phyloP scores from a whole-genome alignment of 1,284 basidiomycete genomes.

The Phlebopus sp. region DNA sequence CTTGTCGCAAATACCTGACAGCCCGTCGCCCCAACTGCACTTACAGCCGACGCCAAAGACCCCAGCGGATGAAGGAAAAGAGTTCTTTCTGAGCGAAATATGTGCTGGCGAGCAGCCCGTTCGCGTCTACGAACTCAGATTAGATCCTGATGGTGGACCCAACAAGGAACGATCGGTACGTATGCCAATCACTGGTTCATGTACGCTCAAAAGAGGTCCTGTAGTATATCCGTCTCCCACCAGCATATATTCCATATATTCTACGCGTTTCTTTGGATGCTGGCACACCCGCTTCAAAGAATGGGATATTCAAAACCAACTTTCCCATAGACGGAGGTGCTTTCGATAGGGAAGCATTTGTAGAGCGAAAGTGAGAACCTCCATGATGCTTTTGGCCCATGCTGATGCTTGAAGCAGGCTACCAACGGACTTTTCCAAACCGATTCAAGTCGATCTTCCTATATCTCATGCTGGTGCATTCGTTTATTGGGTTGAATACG shows the following conservation, averaged over 20 bases:
- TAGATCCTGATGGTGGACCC: slow-evolving; percentile 90
- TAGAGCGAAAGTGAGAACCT: slow-evolving; percentile 63
- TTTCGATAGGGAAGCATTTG: slow-evolving; percentile 78
- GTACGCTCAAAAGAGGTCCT: slow-evolving; percentile 13
- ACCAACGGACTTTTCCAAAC: slow-evolving; percentile 79
- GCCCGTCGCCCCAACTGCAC: slow-evolving; percentile 1
- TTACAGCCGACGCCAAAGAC: slow-evolving; percentile 66
- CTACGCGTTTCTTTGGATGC: slow-evolving; percentile 87
- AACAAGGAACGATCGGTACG: slow-evolving; percentile 78
- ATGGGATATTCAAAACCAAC: slow-evolving; percentile 91
- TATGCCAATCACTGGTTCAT: slow-evolving; percentile 17
- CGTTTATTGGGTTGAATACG: slow-evolving; percentile 91
- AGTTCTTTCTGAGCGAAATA: slow-evolving; percentile 72
- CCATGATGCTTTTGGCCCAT: not conserved
- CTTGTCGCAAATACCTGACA: not conserved
- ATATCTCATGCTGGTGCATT: slow-evolving; percentile 95
- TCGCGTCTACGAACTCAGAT: slow-evolving; percentile 78
- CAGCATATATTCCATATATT: slow-evolving; percentile 86
- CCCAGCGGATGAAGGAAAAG: slow-evolving; percentile 87
- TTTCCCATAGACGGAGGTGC: slow-evolving; percentile 88
- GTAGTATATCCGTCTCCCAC: slow-evolving; percentile 92
- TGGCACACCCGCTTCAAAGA: slow-evolving; percentile 82
- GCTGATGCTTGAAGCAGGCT: slow-evolving; percentile 47
- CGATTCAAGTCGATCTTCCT: slow-evolving; percentile 88
- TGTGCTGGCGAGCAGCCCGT: slow-evolving; percentile 61